These are phyloP conservation scores for Mollisiaceae sp. DNA, from an alignment of 2,329 filamentous ascomycete species.

Conservation along the genomic window DNA sequence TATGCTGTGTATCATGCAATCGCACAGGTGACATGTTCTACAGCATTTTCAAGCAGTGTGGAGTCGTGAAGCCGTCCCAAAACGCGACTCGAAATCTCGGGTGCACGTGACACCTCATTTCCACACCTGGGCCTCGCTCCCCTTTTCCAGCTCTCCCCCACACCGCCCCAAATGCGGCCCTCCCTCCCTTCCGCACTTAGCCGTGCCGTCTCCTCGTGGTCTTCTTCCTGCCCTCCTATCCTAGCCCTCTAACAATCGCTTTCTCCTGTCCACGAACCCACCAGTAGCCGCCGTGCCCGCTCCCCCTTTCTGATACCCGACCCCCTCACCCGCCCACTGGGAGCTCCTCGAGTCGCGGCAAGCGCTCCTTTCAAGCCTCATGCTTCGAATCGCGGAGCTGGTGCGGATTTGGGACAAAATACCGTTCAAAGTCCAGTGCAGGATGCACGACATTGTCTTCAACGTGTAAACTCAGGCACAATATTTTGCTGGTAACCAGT, in stretches of 20 bases:
- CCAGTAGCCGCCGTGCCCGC: constrained; percentile 2
- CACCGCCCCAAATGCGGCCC: not conserved
- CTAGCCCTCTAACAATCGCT: not conserved
- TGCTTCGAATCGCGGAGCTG: not conserved
- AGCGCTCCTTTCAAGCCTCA: too few species aligned
- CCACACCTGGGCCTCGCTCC: not conserved
- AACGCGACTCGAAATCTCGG: constrained; percentile 3
- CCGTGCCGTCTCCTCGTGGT: constrained; percentile 8
- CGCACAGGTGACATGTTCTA: constrained; percentile 6
- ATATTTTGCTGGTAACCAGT: constrained; percentile 2
- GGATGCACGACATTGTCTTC: constrained; percentile 6
- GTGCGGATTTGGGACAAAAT: not conserved
- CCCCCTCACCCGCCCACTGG: too few species aligned
- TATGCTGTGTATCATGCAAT: constrained; percentile 1
- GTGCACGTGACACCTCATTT: constrained; percentile 5
- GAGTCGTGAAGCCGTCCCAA: constrained; percentile 1
- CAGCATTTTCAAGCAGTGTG: not conserved
- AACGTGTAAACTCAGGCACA: not conserved
- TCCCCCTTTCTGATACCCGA: not conserved
- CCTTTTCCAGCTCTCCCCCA: constrained; percentile 3
- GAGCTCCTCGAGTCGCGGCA: too few species aligned
- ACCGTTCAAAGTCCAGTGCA: not conserved
- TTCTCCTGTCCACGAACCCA: constrained; percentile 1
- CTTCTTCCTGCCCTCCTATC: not conserved
- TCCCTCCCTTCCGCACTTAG: constrained; percentile 8